Evolutionary conservation across 305 asterid species (phyloP), one percentile per base, ranked within the genome.

Genomic region (Fraxinus angustifolia): DNA sequence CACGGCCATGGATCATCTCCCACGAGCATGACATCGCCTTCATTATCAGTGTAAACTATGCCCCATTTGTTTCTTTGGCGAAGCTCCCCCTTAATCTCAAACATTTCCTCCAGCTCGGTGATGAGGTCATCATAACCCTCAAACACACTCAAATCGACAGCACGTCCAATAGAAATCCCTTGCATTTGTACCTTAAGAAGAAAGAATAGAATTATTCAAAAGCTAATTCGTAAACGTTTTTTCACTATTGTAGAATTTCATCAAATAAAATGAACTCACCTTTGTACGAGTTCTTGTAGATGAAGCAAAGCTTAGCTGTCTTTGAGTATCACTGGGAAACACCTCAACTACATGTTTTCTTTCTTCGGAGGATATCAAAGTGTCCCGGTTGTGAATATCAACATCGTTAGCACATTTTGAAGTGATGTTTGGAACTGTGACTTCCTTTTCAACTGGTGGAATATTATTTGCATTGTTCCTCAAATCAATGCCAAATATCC

Each of bases 1-100:
- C 84, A 94, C 98, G 53, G 84, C 97, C 98, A 94, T 28, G 97
- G 98, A 82, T 94, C 97, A 79, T 94, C 97, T 1, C 98, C 98
- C 60, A 94, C 90, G 4, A 94, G 97, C 98, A 94, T 94, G 91
- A 89, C 89, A 79, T 94, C 97, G 6, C 94, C 98, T 81, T 94
- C 97, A 6, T 90, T 88, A 80, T 94, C 97, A 0, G 96, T 90
- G 80, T 87, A 94, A 31, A 92, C 94, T 26, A 94, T 87, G 81
- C 90, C 91, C 97, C 93, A 92, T 85, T 90, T 93, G 86, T 86
- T 89, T 77, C 92, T 81, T 8, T 92, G 88, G 38, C 78, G 75
- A 80, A 94, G 96, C 90, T 94, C 97, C 35, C 98, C 98, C 83
- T 90, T 87, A 11, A 93, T 84, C 62, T 89, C 92, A 45, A 94